phyloP scores from a whole-genome alignment of 352 stramenopile species.

The Globisporangium sylvaticum region DNA sequence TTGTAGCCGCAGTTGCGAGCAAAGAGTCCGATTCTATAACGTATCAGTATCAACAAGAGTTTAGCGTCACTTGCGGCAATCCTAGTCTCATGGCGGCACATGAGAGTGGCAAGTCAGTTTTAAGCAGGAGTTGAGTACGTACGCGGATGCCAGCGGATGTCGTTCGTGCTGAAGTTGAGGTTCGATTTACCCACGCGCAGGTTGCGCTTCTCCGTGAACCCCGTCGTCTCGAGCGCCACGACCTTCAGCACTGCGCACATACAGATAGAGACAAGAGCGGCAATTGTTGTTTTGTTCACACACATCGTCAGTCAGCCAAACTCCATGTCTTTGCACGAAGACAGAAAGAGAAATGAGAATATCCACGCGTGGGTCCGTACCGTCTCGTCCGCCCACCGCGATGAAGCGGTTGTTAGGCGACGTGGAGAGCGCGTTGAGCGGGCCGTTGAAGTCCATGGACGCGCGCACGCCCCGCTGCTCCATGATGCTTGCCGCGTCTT shows the following conservation, averaged over 20 bases:
- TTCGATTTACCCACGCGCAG: slow-evolving; percentile 79
- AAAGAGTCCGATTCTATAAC: slow-evolving; percentile 71
- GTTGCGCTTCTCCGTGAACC: slow-evolving; percentile 84
- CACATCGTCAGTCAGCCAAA: not conserved
- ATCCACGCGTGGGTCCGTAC: slow-evolving; percentile 20
- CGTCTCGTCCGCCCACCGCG: slow-evolving; percentile 80
- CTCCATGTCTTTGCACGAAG: not conserved
- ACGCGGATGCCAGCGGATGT: slow-evolving; percentile 88
- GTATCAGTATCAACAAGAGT: too few relatives aligned
- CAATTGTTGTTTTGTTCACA: not conserved
- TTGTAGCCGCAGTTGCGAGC: slow-evolving; percentile 81
- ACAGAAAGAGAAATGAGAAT: not conserved
- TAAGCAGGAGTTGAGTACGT: slow-evolving; percentile 13
- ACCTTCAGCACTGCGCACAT: slow-evolving; percentile 69
- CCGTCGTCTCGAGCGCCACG: slow-evolving; percentile 65
- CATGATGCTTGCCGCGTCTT: slow-evolving; percentile 17
- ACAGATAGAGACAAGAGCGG: not conserved
- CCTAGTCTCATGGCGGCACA: not conserved
- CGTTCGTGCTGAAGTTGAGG: slow-evolving; percentile 87
- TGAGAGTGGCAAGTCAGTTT: not conserved
- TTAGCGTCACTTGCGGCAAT: not conserved
- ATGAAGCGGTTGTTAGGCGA: slow-evolving; percentile 81
- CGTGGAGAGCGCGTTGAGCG: slow-evolving; percentile 78
- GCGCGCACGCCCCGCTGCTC: slow-evolving; percentile 61
- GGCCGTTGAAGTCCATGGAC: slow-evolving; percentile 85